Percentiles rank a stretch among this genome's conserved stretches.
phyloP scores from a whole-genome alignment of 1,284 basidiomycete species.

The Leccinum fallax region DNA sequence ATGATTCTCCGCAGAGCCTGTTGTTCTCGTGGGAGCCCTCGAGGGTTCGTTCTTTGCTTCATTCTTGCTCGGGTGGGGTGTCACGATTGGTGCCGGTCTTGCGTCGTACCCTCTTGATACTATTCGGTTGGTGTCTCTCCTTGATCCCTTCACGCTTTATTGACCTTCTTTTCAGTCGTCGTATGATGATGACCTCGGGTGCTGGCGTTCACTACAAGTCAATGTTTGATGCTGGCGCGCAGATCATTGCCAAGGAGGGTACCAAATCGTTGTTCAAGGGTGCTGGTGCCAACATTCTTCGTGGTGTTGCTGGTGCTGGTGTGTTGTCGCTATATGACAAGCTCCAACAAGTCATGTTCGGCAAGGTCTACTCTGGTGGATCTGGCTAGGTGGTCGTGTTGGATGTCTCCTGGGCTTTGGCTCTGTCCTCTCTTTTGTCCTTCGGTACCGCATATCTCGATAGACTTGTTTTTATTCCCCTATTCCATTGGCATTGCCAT shows the following conservation, averaged over 20 bases:
- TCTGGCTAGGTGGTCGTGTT: constrained; percentile 27
- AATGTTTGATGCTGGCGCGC: constrained; percentile 85
- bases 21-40: constrained; percentile 86
- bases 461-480: constrained; percentile 40
- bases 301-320: constrained; percentile 98
- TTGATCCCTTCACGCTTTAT: constrained; percentile 8
- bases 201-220: constrained; percentile 87
- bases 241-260: constrained; percentile 91
- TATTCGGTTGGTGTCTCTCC: constrained; percentile 63
- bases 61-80: constrained; percentile 91
- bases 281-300: constrained; percentile 97
- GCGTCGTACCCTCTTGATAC: constrained; percentile 95
- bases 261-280: constrained; percentile 90
- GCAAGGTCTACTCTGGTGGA: constrained; percentile 93
- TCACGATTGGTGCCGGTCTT: constrained; percentile 94
- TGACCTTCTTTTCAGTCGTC: constrained; percentile 62
- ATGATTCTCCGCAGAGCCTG: constrained; percentile 66
- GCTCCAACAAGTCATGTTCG: constrained; percentile 88
- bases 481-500: constrained; percentile 22
- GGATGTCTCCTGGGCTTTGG: constrained; percentile 27
- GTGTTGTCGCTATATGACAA: constrained; percentile 94
- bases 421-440: constrained; percentile 36
- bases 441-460: constrained; percentile 27
- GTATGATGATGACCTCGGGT: constrained; percentile 95
- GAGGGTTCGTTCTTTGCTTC: constrained; percentile 91